Percentiles rank a stretch among this genome's conserved stretches.
Conservation (phyloP, 2,329 filamentous ascomycete genomes). For the Diplodia scrobiculata region DNA sequence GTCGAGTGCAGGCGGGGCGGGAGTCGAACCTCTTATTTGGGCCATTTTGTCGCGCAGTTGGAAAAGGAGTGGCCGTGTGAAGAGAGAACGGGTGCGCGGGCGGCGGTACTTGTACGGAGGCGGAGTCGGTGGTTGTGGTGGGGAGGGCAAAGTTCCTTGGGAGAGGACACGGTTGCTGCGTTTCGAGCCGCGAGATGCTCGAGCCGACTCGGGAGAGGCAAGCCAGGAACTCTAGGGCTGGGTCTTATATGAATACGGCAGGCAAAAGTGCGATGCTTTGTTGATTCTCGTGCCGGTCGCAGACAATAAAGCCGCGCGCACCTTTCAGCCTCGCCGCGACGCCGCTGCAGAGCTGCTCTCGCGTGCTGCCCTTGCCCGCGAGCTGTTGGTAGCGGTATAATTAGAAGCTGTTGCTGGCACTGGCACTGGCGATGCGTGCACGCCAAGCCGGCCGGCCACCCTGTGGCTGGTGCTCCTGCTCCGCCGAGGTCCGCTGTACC, state of each 20-base stretch:
- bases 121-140: constrained; percentile 8
- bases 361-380: background rate
- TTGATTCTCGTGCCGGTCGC: background rate
- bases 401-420: constrained; percentile 15
- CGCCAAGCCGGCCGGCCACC: constrained; percentile 10
- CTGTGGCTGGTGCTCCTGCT: constrained; percentile 18
- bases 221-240: constrained; percentile 17
- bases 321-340: background rate
- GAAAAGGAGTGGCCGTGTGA: constrained; percentile 26
- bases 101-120: constrained; percentile 19
- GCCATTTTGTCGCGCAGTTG: constrained; percentile 28
- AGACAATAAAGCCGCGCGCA: constrained; percentile 1
- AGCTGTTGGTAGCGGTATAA: constrained; percentile 23
- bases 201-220: constrained; percentile 20
- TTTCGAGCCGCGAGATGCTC: constrained; percentile 16
- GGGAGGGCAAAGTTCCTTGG: constrained; percentile 1
- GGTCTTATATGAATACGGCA: constrained; percentile 19
- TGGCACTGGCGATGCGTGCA: constrained; percentile 10
- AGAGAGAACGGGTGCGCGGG: constrained; percentile 9
- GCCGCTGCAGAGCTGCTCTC: constrained; percentile 1
- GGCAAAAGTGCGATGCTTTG: constrained; percentile 15
- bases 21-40: constrained; percentile 20
- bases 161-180: constrained; percentile 20
- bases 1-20: background rate
- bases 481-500: background rate